Evolutionary conservation across 305 asterid genomes (phyloP).

Genomic region (Fraxinus albicans): DNA sequence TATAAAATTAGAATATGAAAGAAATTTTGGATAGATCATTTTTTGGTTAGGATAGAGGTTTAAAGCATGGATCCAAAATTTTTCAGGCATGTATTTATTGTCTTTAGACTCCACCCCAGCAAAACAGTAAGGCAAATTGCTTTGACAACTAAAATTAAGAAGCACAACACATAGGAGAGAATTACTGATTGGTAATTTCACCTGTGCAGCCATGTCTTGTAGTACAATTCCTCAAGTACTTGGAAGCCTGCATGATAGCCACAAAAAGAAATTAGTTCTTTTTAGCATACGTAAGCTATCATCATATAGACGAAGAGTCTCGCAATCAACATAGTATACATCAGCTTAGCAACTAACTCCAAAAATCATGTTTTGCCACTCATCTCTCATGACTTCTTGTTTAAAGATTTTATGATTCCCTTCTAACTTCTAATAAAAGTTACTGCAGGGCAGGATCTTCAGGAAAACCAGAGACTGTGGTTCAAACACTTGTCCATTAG

Average conservation of each 20-base stretch:
- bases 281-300: conserved; percentile 11
- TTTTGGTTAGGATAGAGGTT: neutral
- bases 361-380: neutral
- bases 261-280: conserved; percentile 12
- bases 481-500: neutral
- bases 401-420: neutral
- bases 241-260: conserved; percentile 64
- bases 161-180: neutral
- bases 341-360: neutral
- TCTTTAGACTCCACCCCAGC: neutral
- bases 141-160: neutral
- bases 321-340: conserved; percentile 4
- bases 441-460: neutral
- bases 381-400: neutral
- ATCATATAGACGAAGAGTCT: conserved; percentile 3
- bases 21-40: neutral
- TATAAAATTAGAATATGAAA: neutral
- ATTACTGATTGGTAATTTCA: neutral
- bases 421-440: neutral
- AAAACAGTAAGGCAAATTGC: neutral
- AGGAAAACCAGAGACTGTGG: neutral
- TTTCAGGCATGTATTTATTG: neutral
- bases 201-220: conserved; percentile 57
- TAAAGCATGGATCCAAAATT: neutral
- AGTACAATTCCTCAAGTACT: conserved; percentile 61